These are phyloP conservation scores for Artemisia tridentata DNA, from an alignment of 129 eudicot species.

Conservation along the genomic window DNA sequence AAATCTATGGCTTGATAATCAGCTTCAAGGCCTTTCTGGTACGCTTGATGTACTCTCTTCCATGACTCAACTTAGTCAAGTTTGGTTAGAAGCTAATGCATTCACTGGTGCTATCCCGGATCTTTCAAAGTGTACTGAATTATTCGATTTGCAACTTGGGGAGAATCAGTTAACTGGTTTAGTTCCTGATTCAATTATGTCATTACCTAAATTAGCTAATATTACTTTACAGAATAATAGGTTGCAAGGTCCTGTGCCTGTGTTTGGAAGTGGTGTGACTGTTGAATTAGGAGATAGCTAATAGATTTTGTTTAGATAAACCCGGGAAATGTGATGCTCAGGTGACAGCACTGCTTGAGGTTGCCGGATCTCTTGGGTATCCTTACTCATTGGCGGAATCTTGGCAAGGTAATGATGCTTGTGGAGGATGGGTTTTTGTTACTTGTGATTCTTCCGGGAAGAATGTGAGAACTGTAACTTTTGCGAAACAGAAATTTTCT, in stretches of 20 bases:
- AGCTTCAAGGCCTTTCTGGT: constrained; percentile 11
- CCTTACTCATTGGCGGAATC: constrained; percentile 31
- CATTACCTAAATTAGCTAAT: too few relatives aligned
- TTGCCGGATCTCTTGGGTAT: constrained; percentile 43
- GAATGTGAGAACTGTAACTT: constrained; percentile 23
- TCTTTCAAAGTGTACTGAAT: too few relatives aligned
- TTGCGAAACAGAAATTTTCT: constrained; percentile 20
- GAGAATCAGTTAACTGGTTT: too few relatives aligned
- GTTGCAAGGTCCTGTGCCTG: too few relatives aligned
- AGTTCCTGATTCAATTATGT: too few relatives aligned
- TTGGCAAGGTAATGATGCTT: constrained; percentile 44
- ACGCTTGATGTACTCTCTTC: constrained; percentile 2
- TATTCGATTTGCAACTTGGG: too few relatives aligned
- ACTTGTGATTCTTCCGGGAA: background rate
- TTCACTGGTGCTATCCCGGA: constrained; percentile 17
- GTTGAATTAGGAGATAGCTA: constrained; percentile 19
- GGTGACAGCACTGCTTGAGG: constrained; percentile 39
- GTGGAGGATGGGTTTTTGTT: constrained; percentile 19
- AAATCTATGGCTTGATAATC: background rate
- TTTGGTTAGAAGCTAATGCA: background rate
- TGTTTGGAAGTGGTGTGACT: background rate
- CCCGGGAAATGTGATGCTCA: constrained; percentile 56
- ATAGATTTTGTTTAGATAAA: constrained; percentile 36
- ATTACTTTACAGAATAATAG: too few relatives aligned
- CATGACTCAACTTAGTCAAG: background rate